phyloP scores from a whole-genome alignment of 2,329 filamentous ascomycete species.

The Penicillium digitatum region DNA sequence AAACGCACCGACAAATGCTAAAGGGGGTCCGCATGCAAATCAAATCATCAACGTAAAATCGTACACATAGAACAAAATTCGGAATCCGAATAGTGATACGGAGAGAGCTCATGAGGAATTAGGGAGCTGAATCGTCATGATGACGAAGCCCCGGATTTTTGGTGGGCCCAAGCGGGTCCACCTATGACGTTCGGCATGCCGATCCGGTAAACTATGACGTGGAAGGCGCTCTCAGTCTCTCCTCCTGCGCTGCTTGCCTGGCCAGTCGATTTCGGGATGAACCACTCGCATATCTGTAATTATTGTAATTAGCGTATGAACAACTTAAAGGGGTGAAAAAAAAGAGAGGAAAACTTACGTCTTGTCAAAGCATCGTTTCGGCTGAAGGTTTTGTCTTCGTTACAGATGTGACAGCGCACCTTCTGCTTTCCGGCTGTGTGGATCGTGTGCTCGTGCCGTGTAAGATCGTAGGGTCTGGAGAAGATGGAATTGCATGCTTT shows the following conservation, averaged over 20 bases:
- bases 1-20: constrained; percentile 21
- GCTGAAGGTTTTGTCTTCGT: constrained; percentile 95
- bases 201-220: constrained; percentile 15
- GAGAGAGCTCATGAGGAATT: constrained; percentile 12
- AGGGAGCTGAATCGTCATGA: constrained; percentile 15
- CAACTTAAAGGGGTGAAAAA: not conserved
- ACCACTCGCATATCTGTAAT: constrained; percentile 74
- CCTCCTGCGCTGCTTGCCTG: constrained; percentile 57
- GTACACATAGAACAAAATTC: constrained; percentile 11
- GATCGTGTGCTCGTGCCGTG: constrained; percentile 93
- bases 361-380: constrained; percentile 83
- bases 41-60: constrained; percentile 21
- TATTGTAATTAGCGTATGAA: constrained; percentile 8
- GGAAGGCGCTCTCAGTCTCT: constrained; percentile 29
- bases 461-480: constrained; percentile 92
- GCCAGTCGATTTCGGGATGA: constrained; percentile 80
- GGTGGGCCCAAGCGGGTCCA: constrained; percentile 1
- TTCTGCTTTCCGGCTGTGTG: constrained; percentile 94
- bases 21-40: constrained; percentile 15
- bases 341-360: constrained; percentile 3
- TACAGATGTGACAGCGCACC: constrained; percentile 86
- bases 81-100: constrained; percentile 20
- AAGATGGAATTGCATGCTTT: constrained; percentile 95
- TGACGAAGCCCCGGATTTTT: constrained; percentile 11
- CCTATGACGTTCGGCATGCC: constrained; percentile 19